Evolutionary conservation across 139 green algal genomes (phyloP).

Genomic region (Tetradesmus lagerheimii): DNA sequence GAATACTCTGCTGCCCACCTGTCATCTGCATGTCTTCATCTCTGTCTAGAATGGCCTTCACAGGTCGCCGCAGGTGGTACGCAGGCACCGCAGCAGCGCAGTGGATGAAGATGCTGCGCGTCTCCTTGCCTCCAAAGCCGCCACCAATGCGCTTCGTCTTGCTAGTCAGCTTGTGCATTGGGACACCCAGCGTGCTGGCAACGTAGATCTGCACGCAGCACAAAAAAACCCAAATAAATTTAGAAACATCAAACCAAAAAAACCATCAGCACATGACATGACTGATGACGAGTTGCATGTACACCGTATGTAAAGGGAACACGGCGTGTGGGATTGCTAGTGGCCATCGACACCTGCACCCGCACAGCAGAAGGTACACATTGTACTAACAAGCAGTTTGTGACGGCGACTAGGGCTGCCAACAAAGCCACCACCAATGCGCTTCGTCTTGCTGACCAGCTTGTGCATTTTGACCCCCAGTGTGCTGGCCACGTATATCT

Average conservation of each 20-base stretch:
- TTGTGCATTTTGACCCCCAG: conserved; percentile 91
- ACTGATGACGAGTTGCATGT: background rate
- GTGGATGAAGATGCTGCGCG: conserved; percentile 83
- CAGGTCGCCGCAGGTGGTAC: conserved; percentile 76
- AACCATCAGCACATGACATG: background rate
- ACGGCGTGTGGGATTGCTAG: too few species aligned
- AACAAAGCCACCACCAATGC: conserved; percentile 96
- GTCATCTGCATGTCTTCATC: conserved; percentile 95
- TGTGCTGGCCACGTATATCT: conserved; percentile 70
- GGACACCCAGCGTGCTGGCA: conserved; percentile 83
- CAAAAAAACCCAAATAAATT: background rate
- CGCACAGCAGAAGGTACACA: too few species aligned
- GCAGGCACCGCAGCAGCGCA: conserved; percentile 84
- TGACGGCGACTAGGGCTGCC: too few species aligned
- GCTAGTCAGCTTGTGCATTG: conserved; percentile 88
- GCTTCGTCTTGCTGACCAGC: conserved; percentile 91
- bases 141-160: conserved; percentile 94
- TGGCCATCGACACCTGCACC: too few species aligned
- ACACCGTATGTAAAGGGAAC: too few species aligned
- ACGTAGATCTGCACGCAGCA: conserved; percentile 57
- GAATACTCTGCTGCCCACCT: conserved; percentile 45
- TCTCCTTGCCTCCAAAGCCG: conserved; percentile 99
- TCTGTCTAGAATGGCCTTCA: conserved; percentile 88
- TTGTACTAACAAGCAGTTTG: too few species aligned
- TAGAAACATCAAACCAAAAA: background rate